Percentiles rank a stretch among this genome's conserved stretches.
Evolutionary conservation across 495 filamentous ascomycete genomes (phyloP).

Genomic region (Penicillium diatomitis): DNA sequence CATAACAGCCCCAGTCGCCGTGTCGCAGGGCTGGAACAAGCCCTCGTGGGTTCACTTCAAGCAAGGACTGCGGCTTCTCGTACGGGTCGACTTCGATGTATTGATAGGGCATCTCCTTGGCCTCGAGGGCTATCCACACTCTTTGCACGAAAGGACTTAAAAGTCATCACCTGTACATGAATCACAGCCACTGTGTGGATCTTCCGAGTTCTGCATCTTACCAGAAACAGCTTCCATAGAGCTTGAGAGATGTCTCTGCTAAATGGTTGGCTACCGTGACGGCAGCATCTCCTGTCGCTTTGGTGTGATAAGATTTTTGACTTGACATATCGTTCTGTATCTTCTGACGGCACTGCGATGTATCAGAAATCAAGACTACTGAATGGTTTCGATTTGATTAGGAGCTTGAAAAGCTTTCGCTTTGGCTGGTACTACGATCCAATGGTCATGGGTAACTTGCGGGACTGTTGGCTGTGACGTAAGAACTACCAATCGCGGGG

Average conservation of each 20-base stretch:
- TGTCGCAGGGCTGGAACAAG: conserved; percentile 77
- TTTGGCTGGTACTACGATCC: too few species aligned
- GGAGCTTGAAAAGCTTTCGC: too few species aligned
- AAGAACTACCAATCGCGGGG: conserved; percentile 13
- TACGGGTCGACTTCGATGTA: conserved; percentile 91
- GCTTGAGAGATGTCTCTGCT: conserved; percentile 62
- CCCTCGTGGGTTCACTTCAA: conserved; percentile 84
- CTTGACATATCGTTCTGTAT: conserved; percentile 33
- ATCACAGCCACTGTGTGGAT: neutral
- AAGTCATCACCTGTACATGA: conserved; percentile 10
- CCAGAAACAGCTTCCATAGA: conserved; percentile 92
- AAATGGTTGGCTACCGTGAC: conserved; percentile 64
- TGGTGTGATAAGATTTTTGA: conserved; percentile 76
- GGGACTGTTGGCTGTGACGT: conserved; percentile 14
- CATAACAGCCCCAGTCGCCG: conserved; percentile 80
- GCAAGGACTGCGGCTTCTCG: conserved; percentile 63
- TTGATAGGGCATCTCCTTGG: conserved; percentile 75
- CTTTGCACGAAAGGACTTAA: conserved; percentile 75
- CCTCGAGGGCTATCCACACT: conserved; percentile 92
- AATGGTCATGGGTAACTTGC: neutral
- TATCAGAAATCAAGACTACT: too few species aligned
- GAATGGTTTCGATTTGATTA: too few species aligned
- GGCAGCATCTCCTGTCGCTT: conserved; percentile 67
- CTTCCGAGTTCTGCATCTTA: conserved; percentile 27
- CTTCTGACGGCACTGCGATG: conserved; percentile 10